These are phyloP conservation scores for Didymella pomorum DNA, from an alignment of 2,329 filamentous ascomycete genomes.

Conservation along the genomic window DNA sequence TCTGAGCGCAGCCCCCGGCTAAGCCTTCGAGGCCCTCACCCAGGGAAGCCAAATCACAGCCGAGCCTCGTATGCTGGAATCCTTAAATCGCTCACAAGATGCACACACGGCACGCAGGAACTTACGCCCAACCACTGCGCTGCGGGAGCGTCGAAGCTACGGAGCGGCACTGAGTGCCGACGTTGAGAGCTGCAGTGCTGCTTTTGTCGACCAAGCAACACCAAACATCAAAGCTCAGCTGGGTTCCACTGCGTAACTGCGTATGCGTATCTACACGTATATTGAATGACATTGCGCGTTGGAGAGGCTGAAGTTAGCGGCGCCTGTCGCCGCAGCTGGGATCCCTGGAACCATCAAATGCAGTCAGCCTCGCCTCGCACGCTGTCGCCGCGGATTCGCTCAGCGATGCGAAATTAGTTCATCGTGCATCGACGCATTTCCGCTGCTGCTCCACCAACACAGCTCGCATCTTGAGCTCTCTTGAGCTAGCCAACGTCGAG, in stretches of 20 bases:
- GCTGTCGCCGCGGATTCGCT: not conserved
- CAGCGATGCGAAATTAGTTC: constrained; percentile 1
- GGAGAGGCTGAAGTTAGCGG: constrained; percentile 1
- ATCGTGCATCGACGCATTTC: not conserved
- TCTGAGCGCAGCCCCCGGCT: not conserved
- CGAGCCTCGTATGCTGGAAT: constrained; percentile 2
- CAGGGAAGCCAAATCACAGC: not conserved
- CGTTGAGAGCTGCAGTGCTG: not conserved
- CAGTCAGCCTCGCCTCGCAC: constrained; percentile 1
- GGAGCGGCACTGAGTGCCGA: constrained; percentile 28
- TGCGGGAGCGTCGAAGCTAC: constrained; percentile 47
- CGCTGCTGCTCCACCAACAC: not conserved
- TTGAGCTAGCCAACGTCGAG: not conserved
- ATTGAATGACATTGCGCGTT: constrained; percentile 2
- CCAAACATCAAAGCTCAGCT: constrained; percentile 10
- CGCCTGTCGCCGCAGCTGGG: constrained; percentile 2
- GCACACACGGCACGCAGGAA: constrained; percentile 5
- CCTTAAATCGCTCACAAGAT: constrained; percentile 5
- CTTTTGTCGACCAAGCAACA: not conserved
- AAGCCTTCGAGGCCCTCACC: constrained; percentile 1
- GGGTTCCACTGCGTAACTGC: constrained; percentile 4
- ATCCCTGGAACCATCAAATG: not conserved
- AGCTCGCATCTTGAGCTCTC: not conserved
- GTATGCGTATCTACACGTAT: constrained; percentile 11
- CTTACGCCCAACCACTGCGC: not conserved